Evolutionary conservation across 208 protist species (phyloP).

Genomic region (Angomonas deanei): DNA sequence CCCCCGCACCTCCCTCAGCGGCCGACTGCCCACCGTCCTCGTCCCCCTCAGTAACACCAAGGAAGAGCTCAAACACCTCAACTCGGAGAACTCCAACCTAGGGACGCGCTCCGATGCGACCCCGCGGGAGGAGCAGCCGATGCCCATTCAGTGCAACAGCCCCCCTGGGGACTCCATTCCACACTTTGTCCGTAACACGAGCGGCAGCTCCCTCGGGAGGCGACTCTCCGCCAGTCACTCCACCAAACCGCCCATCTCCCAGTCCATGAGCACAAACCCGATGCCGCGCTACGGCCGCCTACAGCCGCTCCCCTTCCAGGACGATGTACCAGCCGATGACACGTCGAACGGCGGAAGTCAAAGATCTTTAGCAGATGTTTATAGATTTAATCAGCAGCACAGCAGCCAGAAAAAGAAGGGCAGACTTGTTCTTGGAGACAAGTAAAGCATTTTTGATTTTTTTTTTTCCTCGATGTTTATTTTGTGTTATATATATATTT

Average conservation of each 20-base stretch:
- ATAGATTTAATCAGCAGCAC: slow-evolving; percentile 3
- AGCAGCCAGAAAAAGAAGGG: slow-evolving; percentile 20
- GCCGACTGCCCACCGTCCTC: neutral
- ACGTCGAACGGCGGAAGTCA: neutral
- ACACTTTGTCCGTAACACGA: neutral
- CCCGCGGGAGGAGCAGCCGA: neutral
- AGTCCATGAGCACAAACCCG: neutral
- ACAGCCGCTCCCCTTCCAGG: neutral
- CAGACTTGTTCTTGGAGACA: slow-evolving; percentile 15
- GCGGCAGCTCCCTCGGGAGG: neutral
- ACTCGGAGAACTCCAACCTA: neutral
- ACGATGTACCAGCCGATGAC: neutral
- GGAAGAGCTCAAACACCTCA: neutral
- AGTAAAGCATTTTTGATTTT: slow-evolving; percentile 5
- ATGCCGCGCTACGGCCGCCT: neutral
- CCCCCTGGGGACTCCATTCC: neutral
- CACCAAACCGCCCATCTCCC: neutral
- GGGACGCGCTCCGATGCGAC: neutral
- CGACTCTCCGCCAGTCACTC: neutral
- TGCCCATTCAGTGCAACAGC: neutral
- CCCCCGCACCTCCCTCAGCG: neutral
- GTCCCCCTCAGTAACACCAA: neutral
- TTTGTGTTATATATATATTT: slow-evolving; percentile 13
- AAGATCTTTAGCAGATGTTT: neutral
- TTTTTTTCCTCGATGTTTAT: slow-evolving; percentile 6